Evolutionary conservation across 2,329 filamentous ascomycete species (phyloP), one percentile per base, ranked within the genome.

Genomic region (Pseudocercospora ulei): DNA sequence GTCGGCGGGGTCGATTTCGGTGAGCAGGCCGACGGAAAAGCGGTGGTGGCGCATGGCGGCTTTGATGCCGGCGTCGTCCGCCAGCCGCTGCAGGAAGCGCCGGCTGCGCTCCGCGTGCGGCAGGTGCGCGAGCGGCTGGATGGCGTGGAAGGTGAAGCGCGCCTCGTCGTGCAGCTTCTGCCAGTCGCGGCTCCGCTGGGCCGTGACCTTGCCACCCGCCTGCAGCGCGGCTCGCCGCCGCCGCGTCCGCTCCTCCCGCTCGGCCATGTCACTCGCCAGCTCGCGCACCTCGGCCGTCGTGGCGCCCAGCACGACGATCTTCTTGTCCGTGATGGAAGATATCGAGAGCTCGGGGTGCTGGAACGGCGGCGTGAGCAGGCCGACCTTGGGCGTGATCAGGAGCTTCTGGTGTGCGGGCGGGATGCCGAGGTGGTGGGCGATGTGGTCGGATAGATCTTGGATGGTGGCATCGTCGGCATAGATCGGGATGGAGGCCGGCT

Each of bases 1-100:
- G 50, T 79, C 72, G 0, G 79, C 70, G 0, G 90, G 90, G 53
- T 98, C 82, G 88, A 98, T 96, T 63, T 98, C 90, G 0, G 87
- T 95, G 16, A 98, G 69, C 2, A 96, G 63, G 0, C 80, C 80
- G 1, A 98, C 90, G 12, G 72, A 75, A 66, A 93, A 95, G 48
- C 78, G 74, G 65, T 94, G 87, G 53, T 78, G 78, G 9, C 73
- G 69, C 90, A 98, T 98, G 1, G 77, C 73, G 1, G 79, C 69
- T 47, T 78, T 78, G 62, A 98, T 88, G 5, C 90, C 90, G 0
- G 83, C 78, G 59, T 98, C 90, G 44, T 80, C 73, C 48, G 77
- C 77, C 3, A 98, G 70, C 1, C 82, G 75, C 57, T 81, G 69
- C 2, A 98, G 73, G 52, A 88, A 84, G 0, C 71, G 66, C 3